These are phyloP conservation scores for Thielaviopsis ethacetica DNA, from an alignment of 2,329 filamentous ascomycete genomes.

Conservation along the genomic window DNA sequence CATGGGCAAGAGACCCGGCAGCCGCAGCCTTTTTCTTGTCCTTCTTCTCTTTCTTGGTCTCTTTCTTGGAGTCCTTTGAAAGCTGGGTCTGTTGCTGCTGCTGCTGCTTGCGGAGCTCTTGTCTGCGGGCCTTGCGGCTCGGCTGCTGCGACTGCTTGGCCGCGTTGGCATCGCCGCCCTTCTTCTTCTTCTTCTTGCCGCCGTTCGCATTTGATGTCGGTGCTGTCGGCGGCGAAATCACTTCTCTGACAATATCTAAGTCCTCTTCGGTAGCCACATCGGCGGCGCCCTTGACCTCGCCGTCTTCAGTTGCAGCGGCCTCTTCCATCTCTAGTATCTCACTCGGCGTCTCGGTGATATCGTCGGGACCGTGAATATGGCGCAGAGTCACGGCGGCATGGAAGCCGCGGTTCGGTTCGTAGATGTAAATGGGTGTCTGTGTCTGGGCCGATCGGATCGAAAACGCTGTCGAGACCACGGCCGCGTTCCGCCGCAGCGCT, in stretches of 20 bases:
- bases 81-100: neutral
- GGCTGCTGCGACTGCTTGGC: no score
- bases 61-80: neutral
- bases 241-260: neutral
- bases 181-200: no score
- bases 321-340: neutral
- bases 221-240: neutral
- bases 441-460: neutral
- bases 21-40: neutral
- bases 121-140: no score
- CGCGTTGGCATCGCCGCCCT: neutral
- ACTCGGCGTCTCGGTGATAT: conserved; percentile 2
- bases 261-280: neutral
- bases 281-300: neutral
- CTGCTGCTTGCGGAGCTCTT: neutral
- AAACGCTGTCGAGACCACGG: neutral
- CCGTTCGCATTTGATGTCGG: no score
- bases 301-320: no score
- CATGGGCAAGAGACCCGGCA: conserved; percentile 1
- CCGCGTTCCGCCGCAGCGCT: neutral
- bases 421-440: neutral
- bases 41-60: neutral
- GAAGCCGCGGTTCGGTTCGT: neutral
- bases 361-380: conserved; percentile 7
- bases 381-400: neutral